Evolutionary conservation across 2,329 filamentous ascomycete genomes (phyloP), one percentile per base, ranked within the genome.

Genomic region (Pseudogymnoascus sp.): DNA sequence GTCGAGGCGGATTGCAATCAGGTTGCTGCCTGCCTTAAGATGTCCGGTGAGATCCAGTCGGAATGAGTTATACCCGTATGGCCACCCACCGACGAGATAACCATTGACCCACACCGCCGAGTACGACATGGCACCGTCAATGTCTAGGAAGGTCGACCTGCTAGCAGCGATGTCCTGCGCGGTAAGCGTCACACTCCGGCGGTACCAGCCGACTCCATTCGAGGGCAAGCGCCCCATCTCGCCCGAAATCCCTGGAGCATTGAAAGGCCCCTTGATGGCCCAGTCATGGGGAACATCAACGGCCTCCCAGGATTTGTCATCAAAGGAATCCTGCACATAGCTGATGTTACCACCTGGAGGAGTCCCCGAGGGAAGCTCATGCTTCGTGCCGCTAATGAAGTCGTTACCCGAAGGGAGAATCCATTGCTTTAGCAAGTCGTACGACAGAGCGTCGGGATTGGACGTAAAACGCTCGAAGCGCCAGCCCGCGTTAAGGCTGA

Each of bases 191-290:
- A 83, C 7, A 2, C 69, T 77, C 28, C 75, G 73, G 3, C 81
- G 78, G 65, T 83, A 83, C 81, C 80, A 83, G 1, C 78, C 81
- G 1, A 84, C 76, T 2, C 81, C 81, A n/a, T 82, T 76, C 21
- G 76, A 73, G 0, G 81, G 81, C 35, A 84, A 67, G 1, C 77
- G 72, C 12, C 78, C 78, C 70, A 76, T 75, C 4, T 74, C 74
- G 1, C 76, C 76, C 5, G 68, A 70, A 6, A 78, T 71, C 1
- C 71, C 71, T 4, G 72, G 68, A 0, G 71, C 69, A 72, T 72
- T 68, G 63, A 81, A 82, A 1, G 79, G 78, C 0, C 79, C 78
- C 11, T 73, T 72, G 65, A 81, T 77, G 18, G 79, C 79, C 79
- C 78, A 82, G 67, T 82, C 79, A 65, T 81, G 79, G 0, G 79